Conservation (phyloP, 768 basidiomycete genomes). For the Naematelia aurantialba region DNA sequence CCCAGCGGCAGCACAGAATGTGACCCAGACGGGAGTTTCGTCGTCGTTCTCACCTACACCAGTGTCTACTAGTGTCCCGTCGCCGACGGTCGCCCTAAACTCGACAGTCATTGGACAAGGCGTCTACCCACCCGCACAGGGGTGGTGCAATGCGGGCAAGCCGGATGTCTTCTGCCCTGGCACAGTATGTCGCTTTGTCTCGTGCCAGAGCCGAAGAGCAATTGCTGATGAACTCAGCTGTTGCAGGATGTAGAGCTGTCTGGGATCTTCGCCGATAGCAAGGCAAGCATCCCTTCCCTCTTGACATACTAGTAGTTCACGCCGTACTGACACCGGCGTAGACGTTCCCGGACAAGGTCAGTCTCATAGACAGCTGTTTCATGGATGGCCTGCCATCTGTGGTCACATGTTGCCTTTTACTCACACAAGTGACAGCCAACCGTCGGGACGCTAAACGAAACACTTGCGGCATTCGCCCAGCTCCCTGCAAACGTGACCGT, state of each 20-base stretch:
- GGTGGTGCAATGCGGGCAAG: slow-evolving; percentile 36
- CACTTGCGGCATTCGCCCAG: slow-evolving; percentile 63
- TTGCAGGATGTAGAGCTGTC: slow-evolving; percentile 84
- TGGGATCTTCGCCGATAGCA: slow-evolving; percentile 68
- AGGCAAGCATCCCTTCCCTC: too few relatives aligned
- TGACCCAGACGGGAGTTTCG: slow-evolving; percentile 20
- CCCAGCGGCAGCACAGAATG: slow-evolving; percentile 14
- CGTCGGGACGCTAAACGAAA: slow-evolving; percentile 60
- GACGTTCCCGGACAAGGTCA: slow-evolving; percentile 69
- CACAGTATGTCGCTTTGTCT: slow-evolving; percentile 17
- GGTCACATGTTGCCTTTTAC: too few relatives aligned
- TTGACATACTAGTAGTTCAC: too few relatives aligned
- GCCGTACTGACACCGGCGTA: neutral
- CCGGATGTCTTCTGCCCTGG: slow-evolving; percentile 46
- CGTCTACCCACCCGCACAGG: slow-evolving; percentile 41
- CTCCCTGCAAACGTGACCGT: slow-evolving; percentile 57
- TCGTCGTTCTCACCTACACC: slow-evolving; percentile 38
- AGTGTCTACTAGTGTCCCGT: slow-evolving; percentile 63
- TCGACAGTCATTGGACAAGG: slow-evolving; percentile 44
- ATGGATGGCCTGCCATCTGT: too few relatives aligned
- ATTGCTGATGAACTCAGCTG: slow-evolving; percentile 18
- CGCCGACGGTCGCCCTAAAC: slow-evolving; percentile 59
- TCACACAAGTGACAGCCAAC: slow-evolving; percentile 77
- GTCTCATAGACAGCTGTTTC: too few relatives aligned
- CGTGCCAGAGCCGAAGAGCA: slow-evolving; percentile 9